Evolutionary conservation across 495 filamentous ascomycete species (phyloP), one percentile per base, ranked within the genome.

Genomic region (Podospora australis): DNA sequence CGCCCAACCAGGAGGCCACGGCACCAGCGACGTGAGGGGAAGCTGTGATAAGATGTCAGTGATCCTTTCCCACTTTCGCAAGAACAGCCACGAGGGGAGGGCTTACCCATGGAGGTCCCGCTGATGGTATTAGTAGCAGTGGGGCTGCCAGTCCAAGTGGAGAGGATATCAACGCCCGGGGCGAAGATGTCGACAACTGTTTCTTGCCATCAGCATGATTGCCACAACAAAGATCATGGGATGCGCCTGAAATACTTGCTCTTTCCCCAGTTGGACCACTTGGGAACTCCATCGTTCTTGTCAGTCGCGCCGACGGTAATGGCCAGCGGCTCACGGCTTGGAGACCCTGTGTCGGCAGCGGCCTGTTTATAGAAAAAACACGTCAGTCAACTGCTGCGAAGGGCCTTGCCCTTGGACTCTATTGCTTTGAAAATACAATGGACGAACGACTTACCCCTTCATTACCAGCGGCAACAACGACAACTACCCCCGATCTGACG

Each of bases 261-360:
- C 26, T 61, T 52, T 11, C 79, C 78, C 49, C 60, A 80, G 69
- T 81, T 80, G 53, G 70, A 75, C 69, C 75, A 81, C 3, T 56
- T 65, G 16, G 79, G 71, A 34, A 71, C 64, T 38, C 59, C 57
- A 36, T 77, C 73, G 35, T 51, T 57, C 34, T 49, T 61, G 53
- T 70, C 70, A 20, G 64, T 67, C 22, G 78, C 77, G 23, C 75
- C 79, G 43, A 81, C 72, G 16, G 79, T 81, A 57, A 78, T 68
- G 44, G 73, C 78, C 6, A 64, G 53, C 23, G 71, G 53, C 24
- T 70, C 74, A 39, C 74, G 76, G 29, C 74, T 77, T 9, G 74
- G 73, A 0, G 73, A 75, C 4, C 23, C 7, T 16, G 13, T 10
- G 17, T 36, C 23, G 39, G 58, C 67, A 9, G 53, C 51, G 4